These are phyloP conservation scores for Claviceps arundinis DNA, from an alignment of 2,329 filamentous ascomycete genomes.

Conservation along the genomic window DNA sequence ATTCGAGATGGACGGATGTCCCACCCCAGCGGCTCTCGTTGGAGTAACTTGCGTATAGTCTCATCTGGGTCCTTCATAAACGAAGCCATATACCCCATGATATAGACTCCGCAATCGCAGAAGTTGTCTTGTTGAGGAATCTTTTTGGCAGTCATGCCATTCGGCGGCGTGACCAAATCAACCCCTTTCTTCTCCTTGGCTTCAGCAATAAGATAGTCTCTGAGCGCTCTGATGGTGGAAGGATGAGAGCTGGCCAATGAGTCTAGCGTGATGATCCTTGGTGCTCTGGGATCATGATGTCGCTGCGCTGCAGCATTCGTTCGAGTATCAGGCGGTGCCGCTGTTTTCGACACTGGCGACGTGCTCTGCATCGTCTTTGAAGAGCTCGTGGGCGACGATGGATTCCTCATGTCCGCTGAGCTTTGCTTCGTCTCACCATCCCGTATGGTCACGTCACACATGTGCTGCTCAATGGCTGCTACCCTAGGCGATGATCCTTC, in stretches of 20 bases:
- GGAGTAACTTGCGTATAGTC: conserved; percentile 56
- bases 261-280: conserved; percentile 75
- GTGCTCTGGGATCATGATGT: conserved; percentile 31
- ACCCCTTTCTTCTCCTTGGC: conserved; percentile 45
- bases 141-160: conserved; percentile 53
- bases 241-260: conserved; percentile 59
- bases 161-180: conserved; percentile 22
- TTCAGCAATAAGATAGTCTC: conserved; percentile 65
- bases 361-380: background rate
- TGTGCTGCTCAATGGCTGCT: conserved; percentile 8
- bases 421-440: conserved; percentile 6
- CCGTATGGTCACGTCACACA: conserved; percentile 14
- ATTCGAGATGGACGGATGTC: conserved; percentile 45
- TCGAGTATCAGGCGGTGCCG: conserved; percentile 7
- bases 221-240: conserved; percentile 52
- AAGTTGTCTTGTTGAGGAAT: conserved; percentile 75
- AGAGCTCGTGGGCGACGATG: background rate
- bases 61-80: conserved; percentile 63
- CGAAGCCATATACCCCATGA: conserved; percentile 71
- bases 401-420: background rate
- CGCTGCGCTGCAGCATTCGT: background rate
- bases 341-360: conserved; percentile 3
- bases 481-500: conserved; percentile 5
- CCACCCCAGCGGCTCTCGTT: conserved; percentile 37
- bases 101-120: conserved; percentile 79